A percentile compares a stretch with the other conserved stretches of the same genome.
phyloP scores from a whole-genome alignment of 208 protist genomes.

The Endotrypanum monterogeii region DNA sequence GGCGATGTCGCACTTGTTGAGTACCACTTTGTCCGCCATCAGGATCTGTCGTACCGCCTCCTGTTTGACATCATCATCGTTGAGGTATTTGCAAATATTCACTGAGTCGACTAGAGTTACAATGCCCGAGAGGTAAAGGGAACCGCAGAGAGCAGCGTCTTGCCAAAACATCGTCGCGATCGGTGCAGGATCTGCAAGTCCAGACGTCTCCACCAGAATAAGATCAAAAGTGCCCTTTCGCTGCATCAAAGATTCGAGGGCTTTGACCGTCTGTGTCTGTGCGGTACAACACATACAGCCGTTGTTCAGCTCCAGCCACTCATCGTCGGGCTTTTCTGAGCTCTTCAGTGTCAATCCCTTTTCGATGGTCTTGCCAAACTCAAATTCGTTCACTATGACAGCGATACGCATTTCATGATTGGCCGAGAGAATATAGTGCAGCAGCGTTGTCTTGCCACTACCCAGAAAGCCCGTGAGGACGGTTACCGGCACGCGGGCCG shows the following conservation, averaged over 20 bases:
- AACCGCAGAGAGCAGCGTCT: conserved; percentile 82
- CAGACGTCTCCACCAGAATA: conserved; percentile 90
- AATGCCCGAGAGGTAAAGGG: conserved; percentile 88
- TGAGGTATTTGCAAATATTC: conserved; percentile 83
- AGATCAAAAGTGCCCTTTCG: conserved; percentile 90
- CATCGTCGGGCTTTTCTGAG: conserved; percentile 92
- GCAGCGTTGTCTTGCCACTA: conserved; percentile 93
- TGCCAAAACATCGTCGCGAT: conserved; percentile 96
- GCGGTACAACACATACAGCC: conserved; percentile 96
- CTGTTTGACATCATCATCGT: conserved; percentile 57
- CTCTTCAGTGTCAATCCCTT: conserved; percentile 90
- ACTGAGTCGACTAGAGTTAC: conserved; percentile 89
- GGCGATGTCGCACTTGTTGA: conserved; percentile 96
- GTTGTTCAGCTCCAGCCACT: conserved; percentile 96
- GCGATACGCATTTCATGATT: conserved; percentile 91
- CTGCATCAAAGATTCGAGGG: conserved; percentile 84
- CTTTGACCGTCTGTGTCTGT: conserved; percentile 83
- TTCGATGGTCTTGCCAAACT: conserved; percentile 91
- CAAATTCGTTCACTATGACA: conserved; percentile 95
- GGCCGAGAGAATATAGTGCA: conserved; percentile 91
- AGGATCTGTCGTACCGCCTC: conserved; percentile 91
- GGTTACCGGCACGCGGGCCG: conserved; percentile 82
- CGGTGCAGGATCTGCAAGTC: conserved; percentile 92
- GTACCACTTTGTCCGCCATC: conserved; percentile 92
- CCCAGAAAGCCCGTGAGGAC: conserved; percentile 96